Base-by-base conservation (phyloP, 768 basidiomycete genomes). In the Boletus subparvulus region DNA sequence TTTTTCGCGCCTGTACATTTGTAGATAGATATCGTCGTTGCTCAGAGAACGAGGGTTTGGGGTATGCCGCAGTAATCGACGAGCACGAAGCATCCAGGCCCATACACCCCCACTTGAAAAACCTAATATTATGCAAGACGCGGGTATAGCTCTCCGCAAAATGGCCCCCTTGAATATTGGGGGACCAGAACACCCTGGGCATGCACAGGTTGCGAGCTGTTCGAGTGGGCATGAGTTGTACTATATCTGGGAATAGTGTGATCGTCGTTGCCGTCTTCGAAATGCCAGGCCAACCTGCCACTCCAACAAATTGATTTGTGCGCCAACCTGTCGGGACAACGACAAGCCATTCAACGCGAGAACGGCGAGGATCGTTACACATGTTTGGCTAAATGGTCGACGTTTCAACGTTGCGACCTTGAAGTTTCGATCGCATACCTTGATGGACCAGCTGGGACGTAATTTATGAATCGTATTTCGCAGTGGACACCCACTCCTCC, bases 191-290 rank as follows among this genome's bases (percentile, higher is more conserved):
- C 46, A 14, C 7, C 32, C 10, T 32, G 32, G 32, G 33, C 47
- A 12, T 32, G 24, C 36, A 28, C 36, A 28, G 19, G 33, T 13
- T 33, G 33, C 47, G 33, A 43, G 19, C 16, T 6, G 35, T 36
- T 5, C 32, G 10, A 32, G 32, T 11, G 32, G 43, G 59, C 52
- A 61, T 35, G 49, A 17, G 39, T 37, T 16, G 24, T 32, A 7
- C 57, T 16, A 26, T 21, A 52, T 50, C 37, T 49, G 24, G 62
- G 6, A 36, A 54, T 45, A 54, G 45, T 33, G 44, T 28, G 62
- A 63, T 65, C 62, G 62, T 65, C 62, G 58, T 45, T 44, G 26
- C 43, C 54, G 26, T 40, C 16, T 61, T 61, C 60, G 46, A 55
- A 42, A 51, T 61, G 52, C 42, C 41, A 52, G 54, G 36, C 54